phyloP scores from a whole-genome alignment of 1,284 basidiomycete species.

The Rhodotorula sp. region DNA sequence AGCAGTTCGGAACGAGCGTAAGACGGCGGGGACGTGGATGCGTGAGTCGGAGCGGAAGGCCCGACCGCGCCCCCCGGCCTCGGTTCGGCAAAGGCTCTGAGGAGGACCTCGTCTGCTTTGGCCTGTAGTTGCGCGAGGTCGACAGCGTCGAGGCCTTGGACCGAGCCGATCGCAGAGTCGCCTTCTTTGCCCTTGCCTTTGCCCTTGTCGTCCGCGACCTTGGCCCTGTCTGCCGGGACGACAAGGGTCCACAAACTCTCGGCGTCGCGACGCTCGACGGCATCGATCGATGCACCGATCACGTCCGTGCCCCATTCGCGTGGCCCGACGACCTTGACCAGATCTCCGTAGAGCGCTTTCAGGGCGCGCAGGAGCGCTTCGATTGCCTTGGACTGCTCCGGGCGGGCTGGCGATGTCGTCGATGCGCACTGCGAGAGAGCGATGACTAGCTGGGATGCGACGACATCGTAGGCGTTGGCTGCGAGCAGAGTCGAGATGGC shows the following conservation, averaged over 20 bases:
- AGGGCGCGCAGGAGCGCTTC: constrained; percentile 35
- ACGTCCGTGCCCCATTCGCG: constrained; percentile 26
- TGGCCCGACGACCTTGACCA: constrained; percentile 31
- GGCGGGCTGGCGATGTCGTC: neutral
- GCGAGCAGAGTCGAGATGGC: constrained; percentile 19
- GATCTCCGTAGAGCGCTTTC: constrained; percentile 39
- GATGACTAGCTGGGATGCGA: neutral
- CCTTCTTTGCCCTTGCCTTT: constrained; percentile 24
- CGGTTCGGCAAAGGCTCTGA: neutral
- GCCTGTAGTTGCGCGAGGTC: neutral
- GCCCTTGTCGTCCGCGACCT: neutral
- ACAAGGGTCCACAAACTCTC: neutral
- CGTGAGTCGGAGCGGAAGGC: too few species aligned
- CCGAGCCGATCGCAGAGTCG: constrained; percentile 8
- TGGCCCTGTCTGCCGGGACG: neutral
- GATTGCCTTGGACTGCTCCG: constrained; percentile 6
- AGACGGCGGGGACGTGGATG: neutral
- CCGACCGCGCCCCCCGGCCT: neutral
- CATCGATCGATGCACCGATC: constrained; percentile 7
- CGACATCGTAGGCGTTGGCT: constrained; percentile 6
- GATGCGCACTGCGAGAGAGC: neutral
- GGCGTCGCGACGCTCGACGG: constrained; percentile 9
- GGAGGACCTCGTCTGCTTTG: neutral
- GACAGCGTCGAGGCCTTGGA: neutral
- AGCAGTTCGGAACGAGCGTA: constrained; percentile 3